phyloP scores from a whole-genome alignment of 306 rosid species.

The Elaeagnus macrophylla region DNA sequence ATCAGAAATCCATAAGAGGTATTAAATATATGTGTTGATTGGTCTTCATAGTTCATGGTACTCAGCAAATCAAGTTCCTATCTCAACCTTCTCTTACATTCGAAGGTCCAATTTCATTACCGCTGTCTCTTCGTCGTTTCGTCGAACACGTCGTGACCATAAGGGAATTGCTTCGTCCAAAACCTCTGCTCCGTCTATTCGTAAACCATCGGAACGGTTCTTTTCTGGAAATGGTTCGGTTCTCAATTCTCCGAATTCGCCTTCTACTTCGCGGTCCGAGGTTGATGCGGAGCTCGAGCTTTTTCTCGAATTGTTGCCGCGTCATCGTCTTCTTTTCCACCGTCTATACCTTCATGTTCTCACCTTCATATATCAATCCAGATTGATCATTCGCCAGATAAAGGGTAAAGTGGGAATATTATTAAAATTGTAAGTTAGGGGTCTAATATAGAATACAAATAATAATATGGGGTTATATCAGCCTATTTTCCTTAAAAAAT shows the following conservation, averaged over 20 bases:
- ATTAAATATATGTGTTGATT: slow-evolving; percentile 43
- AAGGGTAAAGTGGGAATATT: no score
- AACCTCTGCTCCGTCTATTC: slow-evolving; percentile 35
- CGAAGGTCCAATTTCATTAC: slow-evolving; percentile 33
- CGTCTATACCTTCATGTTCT: no score
- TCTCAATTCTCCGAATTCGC: slow-evolving; percentile 11
- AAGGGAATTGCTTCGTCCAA: slow-evolving; percentile 32
- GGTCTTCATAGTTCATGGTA: slow-evolving; percentile 62
- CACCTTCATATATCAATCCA: no score
- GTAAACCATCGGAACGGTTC: slow-evolving; percentile 77
- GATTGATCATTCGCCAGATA: no score
- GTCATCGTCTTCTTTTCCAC: no score
- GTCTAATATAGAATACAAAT: no score
- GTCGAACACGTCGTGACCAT: slow-evolving; percentile 35
- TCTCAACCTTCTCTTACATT: slow-evolving; percentile 37
- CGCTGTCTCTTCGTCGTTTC: slow-evolving; percentile 40
- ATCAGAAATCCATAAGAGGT: no score
- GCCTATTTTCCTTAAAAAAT: no score
- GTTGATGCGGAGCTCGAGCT: slow-evolving; percentile 46
- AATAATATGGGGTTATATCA: no score
- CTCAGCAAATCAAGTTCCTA: slow-evolving; percentile 38
- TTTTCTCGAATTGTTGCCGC: slow-evolving; percentile 70
- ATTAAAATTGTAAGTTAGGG: no score
- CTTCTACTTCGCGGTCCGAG: slow-evolving; percentile 36
- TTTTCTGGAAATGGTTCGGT: slow-evolving; percentile 34